These are phyloP conservation scores for Nicotiana rustica DNA, from an alignment of 305 asterid genomes.

Conservation along the genomic window DNA sequence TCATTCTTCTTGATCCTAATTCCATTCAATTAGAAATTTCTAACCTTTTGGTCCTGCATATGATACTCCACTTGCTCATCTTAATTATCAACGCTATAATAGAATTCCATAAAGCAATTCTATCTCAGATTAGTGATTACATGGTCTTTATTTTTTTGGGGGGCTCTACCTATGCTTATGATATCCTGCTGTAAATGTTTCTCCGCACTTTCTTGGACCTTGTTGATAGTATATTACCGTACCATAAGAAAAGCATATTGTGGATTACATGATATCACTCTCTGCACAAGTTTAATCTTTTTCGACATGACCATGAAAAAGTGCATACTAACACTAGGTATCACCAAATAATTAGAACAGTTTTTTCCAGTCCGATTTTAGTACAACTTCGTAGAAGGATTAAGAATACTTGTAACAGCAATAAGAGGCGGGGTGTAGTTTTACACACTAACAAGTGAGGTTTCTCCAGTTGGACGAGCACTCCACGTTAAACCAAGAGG, in stretches of 20 bases:
- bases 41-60: neutral
- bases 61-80: neutral
- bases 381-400: neutral
- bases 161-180: neutral
- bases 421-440: slow-evolving; percentile 13
- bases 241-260: neutral
- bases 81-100: slow-evolving; percentile 23
- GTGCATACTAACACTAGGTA: neutral
- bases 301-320: neutral
- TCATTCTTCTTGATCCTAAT: neutral
- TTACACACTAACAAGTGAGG: neutral
- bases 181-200: neutral
- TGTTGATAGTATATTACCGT: neutral
- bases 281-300: neutral
- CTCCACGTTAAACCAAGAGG: neutral
- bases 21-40: slow-evolving; percentile 2
- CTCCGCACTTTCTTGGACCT: neutral
- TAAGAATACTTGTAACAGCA: slow-evolving; percentile 1
- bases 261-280: neutral
- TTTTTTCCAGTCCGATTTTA: neutral
- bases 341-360: neutral
- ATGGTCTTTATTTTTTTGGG: neutral
- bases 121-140: neutral
- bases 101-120: neutral
- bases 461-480: neutral